Evolutionary conservation across 148 eudicot genomes (phyloP), one percentile per base, ranked within the genome.

Genomic region (Vaccinium corymbosum): DNA sequence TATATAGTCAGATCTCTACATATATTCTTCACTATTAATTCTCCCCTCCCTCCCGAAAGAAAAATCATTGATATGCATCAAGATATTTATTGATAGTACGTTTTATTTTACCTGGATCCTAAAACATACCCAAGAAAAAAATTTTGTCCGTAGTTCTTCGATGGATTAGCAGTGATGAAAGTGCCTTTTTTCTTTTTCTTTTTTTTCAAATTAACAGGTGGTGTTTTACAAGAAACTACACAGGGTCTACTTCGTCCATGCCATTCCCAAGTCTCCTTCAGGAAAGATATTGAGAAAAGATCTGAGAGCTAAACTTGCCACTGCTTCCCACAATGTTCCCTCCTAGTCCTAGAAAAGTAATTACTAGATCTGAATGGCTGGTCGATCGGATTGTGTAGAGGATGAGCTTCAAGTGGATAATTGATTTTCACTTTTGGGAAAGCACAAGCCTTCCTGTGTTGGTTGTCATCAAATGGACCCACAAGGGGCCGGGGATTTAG

Each of bases 261-360:
- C 93, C 12, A 93, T 95, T 86, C 98, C 98, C 42, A 95, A 95
- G 91, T 95, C 98, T 15, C 90, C 94, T 2, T 79, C 98, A 1
- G 98, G 98, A 27, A 95, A 95, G 81, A 95, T 95, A 12, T 80
- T 95, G 17, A 94, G 98, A 84, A 95, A 94, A 85, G 97, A 95
- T 19, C 91, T 95, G 6, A 89, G 97, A 83, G 91, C 93, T 64
- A 90, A 89, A 68, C 93, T 94, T 0, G 85, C 89, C 48, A 29
- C 38, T 29, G 73, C 2, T 27, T 29, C 73, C 73, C 73, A 27
- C 73, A 6, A 27, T 25, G 25, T 64, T 22, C 71, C 71, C 12
- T 62, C 68, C 68, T 62, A 20, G 66, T 62, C 68, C 68, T 62
- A 20, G 66, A 59, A 59, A 20, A 42, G 46, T 42, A 42, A 42